Evolutionary conservation across 495 filamentous ascomycete species (phyloP).

Genomic region (Penicillium tannophilum): DNA sequence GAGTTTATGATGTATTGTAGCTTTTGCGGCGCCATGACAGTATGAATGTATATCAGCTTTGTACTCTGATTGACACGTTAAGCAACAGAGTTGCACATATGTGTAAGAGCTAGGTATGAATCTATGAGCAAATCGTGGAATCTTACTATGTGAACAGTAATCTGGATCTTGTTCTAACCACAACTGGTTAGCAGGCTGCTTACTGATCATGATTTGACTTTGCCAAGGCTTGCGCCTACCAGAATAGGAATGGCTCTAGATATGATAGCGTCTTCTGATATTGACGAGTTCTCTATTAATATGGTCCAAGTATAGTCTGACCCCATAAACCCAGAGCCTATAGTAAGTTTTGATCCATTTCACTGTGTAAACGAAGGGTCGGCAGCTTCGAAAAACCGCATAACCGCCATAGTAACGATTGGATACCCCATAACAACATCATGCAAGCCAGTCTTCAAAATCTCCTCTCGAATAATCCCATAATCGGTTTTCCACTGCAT

Average conservation of each 20-base stretch:
- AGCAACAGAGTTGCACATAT: no score
- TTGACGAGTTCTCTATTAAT: no score
- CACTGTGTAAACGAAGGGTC: slow-evolving; percentile 25
- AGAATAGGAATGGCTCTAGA: slow-evolving; percentile 1
- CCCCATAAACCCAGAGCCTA: no score
- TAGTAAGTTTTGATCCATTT: not conserved
- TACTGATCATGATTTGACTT: not conserved
- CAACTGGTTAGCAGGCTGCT: not conserved
- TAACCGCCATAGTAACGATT: slow-evolving; percentile 48
- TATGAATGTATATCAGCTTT: not conserved
- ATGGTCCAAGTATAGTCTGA: no score
- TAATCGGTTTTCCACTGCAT: slow-evolving; percentile 47
- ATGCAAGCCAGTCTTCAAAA: slow-evolving; percentile 53
- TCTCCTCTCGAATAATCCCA: slow-evolving; percentile 51
- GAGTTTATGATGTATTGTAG: slow-evolving; percentile 10
- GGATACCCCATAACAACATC: slow-evolving; percentile 56
- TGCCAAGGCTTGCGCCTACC: slow-evolving; percentile 18
- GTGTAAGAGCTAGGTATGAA: not conserved
- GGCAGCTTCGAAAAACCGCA: slow-evolving; percentile 37
- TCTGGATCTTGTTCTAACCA: not conserved
- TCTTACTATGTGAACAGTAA: not conserved
- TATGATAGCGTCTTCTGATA: not conserved
- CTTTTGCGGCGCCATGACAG: slow-evolving; percentile 5
- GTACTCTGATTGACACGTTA: not conserved
- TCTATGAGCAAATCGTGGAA: not conserved